Evolutionary conservation across 495 filamentous ascomycete species (phyloP).

Genomic region (Penicillium mononematosum): DNA sequence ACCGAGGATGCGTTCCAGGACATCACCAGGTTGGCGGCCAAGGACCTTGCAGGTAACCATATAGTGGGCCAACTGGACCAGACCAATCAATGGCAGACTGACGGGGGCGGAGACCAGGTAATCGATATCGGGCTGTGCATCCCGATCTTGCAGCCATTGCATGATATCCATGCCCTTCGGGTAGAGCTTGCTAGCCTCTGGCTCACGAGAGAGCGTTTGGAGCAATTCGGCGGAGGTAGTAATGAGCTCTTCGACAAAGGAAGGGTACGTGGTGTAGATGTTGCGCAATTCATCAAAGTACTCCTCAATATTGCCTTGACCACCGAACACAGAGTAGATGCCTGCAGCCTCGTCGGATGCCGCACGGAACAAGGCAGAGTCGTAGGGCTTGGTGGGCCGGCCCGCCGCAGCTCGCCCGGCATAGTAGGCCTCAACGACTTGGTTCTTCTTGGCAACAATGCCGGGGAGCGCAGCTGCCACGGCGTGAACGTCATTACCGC

Average conservation of each 20-base stretch:
- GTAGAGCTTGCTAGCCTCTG: slow-evolving; percentile 89
- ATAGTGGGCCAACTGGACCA: slow-evolving; percentile 94
- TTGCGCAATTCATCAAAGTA: slow-evolving; percentile 97
- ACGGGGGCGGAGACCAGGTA: slow-evolving; percentile 97
- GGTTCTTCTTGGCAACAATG: slow-evolving; percentile 82
- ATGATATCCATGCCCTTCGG: slow-evolving; percentile 92
- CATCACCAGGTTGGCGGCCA: slow-evolving; percentile 79
- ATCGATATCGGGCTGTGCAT: slow-evolving; percentile 87
- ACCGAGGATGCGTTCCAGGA: slow-evolving; percentile 77
- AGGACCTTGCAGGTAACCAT: slow-evolving; percentile 86
- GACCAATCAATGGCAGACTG: slow-evolving; percentile 92
- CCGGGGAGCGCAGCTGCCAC: slow-evolving; percentile 80
- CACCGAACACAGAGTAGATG: slow-evolving; percentile 91
- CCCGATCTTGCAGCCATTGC: slow-evolving; percentile 82
- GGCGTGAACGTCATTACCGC: slow-evolving; percentile 94
- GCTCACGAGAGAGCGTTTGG: slow-evolving; percentile 77
- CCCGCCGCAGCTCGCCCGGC: slow-evolving; percentile 79
- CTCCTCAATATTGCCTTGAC: slow-evolving; percentile 99
- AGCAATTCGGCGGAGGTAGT: slow-evolving; percentile 75
- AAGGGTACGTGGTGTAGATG: slow-evolving; percentile 84
- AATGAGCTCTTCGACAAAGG: slow-evolving; percentile 84
- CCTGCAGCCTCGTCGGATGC: slow-evolving; percentile 73
- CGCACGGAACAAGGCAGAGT: slow-evolving; percentile 88
- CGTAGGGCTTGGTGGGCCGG: slow-evolving; percentile 79
- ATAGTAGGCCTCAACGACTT: slow-evolving; percentile 86